Percentiles rank a stretch among this genome's conserved stretches.
Evolutionary conservation across 2,329 filamentous ascomycete species (phyloP).

Genomic region (Lomentospora prolificans): DNA sequence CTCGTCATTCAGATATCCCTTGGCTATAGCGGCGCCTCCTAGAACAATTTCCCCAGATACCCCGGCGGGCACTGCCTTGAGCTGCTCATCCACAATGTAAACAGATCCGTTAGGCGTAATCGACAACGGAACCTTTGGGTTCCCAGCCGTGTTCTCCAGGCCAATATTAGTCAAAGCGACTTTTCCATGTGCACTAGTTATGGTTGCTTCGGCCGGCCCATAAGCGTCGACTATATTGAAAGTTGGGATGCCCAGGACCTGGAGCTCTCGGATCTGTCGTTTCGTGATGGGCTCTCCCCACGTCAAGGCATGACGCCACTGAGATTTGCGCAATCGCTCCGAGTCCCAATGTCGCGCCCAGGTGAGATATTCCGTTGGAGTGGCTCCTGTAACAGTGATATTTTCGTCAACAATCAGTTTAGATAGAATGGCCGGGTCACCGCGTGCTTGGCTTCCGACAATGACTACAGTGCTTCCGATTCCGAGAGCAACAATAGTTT

Average conservation of each 20-base stretch:
- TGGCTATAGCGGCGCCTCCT: conserved; percentile 29
- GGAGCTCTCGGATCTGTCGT: conserved; percentile 6
- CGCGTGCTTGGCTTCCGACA: conserved; percentile 19
- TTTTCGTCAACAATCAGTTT: conserved; percentile 23
- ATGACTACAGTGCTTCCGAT: conserved; percentile 27
- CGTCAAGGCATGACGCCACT: conserved; percentile 14
- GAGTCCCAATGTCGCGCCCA: conserved; percentile 18
- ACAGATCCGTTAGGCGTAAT: conserved; percentile 21
- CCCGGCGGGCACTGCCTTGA: conserved; percentile 12
- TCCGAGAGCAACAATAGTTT: conserved; percentile 25
- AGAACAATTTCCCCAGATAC: conserved; percentile 16
- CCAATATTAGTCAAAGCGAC: neutral
- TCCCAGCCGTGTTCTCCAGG: neutral
- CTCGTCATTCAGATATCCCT: conserved; percentile 27
- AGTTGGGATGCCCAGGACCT: neutral
- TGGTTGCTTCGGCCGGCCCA: conserved; percentile 18
- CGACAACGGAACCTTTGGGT: neutral
- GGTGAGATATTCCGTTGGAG: conserved; percentile 29
- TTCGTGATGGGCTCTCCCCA: conserved; percentile 19
- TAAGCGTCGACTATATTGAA: conserved; percentile 17
- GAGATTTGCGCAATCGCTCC: conserved; percentile 8
- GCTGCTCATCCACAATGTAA: conserved; percentile 29
- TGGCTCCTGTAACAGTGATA: conserved; percentile 27
- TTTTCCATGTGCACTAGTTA: neutral
- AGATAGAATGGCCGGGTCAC: conserved; percentile 24